Conservation (phyloP, 1,139 yeast species). For the Candida pseudocylindracea region DNA sequence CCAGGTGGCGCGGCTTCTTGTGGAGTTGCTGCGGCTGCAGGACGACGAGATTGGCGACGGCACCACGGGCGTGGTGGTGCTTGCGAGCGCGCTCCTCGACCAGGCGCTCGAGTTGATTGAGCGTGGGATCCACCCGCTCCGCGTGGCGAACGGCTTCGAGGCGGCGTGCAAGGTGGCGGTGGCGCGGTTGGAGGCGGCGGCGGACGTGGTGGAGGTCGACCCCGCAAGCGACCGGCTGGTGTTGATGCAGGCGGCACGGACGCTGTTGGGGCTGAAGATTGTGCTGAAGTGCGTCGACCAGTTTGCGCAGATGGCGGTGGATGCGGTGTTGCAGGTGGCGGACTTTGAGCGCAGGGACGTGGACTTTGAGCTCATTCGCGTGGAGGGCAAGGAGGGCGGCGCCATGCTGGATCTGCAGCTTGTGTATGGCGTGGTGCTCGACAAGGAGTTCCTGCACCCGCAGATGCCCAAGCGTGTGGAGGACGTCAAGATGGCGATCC, state of each 20-base stretch:
- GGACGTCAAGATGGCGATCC: slow-evolving; percentile 77
- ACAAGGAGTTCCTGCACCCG: slow-evolving; percentile 94
- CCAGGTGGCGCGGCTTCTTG: slow-evolving; percentile 88
- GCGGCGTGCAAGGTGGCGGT: slow-evolving; percentile 90
- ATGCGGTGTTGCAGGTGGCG: slow-evolving; percentile 82
- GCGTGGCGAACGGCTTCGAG: slow-evolving; percentile 93
- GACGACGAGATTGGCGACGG: slow-evolving; percentile 99
- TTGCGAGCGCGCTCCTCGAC: slow-evolving; percentile 82
- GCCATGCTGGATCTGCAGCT: slow-evolving; percentile 66
- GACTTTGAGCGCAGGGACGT: slow-evolving; percentile 86
- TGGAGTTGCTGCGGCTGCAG: slow-evolving; percentile 86
- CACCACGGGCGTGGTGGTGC: slow-evolving; percentile 88
- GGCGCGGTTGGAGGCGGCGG: slow-evolving; percentile 46
- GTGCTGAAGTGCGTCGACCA: slow-evolving; percentile 86
- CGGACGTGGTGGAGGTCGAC: slow-evolving; percentile 35
- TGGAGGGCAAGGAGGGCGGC: slow-evolving; percentile 94
- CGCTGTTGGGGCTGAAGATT: slow-evolving; percentile 87
- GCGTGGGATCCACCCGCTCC: slow-evolving; percentile 90
- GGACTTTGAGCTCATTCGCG: slow-evolving; percentile 86
- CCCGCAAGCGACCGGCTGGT: slow-evolving; percentile 25
- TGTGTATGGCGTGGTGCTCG: slow-evolving; percentile 80
- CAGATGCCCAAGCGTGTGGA: slow-evolving; percentile 79
- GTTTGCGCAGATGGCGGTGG: slow-evolving; percentile 94
- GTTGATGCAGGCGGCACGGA: slow-evolving; percentile 77
- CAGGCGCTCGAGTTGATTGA: slow-evolving; percentile 83